phyloP scores from a whole-genome alignment of 2,329 filamentous ascomycete genomes.

The Neofusicoccum laricinum region DNA sequence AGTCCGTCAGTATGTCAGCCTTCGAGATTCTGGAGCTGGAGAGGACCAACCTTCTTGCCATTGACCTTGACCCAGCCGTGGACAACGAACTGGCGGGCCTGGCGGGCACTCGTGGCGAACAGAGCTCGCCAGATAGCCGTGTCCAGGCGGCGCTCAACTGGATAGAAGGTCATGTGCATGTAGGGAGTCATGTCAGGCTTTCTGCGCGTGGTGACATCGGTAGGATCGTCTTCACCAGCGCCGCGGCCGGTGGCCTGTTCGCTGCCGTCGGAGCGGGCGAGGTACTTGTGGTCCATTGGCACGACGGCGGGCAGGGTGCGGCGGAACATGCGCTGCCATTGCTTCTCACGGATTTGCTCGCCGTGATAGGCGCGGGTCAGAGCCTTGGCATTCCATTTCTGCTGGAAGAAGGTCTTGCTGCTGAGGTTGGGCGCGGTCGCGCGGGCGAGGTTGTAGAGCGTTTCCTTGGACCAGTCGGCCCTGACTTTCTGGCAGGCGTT shows the following conservation, averaged over 20 bases:
- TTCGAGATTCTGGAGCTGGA: conserved; percentile 16
- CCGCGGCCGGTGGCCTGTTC: conserved; percentile 81
- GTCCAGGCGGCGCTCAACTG: conserved; percentile 85
- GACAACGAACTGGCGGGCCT: conserved; percentile 90
- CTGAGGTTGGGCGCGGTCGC: conserved; percentile 34
- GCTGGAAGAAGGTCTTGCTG: conserved; percentile 82
- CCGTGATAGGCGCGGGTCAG: conserved; percentile 85
- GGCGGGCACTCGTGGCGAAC: conserved; percentile 89
- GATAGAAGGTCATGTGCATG: conserved; percentile 94
- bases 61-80: conserved; percentile 95
- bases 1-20: background rate
- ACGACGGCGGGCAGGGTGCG: conserved; percentile 77
- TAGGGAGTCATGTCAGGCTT: conserved; percentile 66
- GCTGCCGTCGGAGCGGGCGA: conserved; percentile 78
- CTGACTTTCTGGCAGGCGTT: conserved; percentile 69
- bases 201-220: conserved; percentile 7
- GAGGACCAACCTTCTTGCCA: conserved; percentile 74
- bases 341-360: conserved; percentile 86
- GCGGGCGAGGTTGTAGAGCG: conserved; percentile 80
- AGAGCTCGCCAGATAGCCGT: conserved; percentile 91
- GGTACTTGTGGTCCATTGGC: conserved; percentile 76
- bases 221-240: conserved; percentile 55
- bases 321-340: conserved; percentile 93
- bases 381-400: conserved; percentile 94
- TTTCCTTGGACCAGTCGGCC: conserved; percentile 97